phyloP scores from a whole-genome alignment of 805 yeast species.

The Candida ovalis region DNA sequence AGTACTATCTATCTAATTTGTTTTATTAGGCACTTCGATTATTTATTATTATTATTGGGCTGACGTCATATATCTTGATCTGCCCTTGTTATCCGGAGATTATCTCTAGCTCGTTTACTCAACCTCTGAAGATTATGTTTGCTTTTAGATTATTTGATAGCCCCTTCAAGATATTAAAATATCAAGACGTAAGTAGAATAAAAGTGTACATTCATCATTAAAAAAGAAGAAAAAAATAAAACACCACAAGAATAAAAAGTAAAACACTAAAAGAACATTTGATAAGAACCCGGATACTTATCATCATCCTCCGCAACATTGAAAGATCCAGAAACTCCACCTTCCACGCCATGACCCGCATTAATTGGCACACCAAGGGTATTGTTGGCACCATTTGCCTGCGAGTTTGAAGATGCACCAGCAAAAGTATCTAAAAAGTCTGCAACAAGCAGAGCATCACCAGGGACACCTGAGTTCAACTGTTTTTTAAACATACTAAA shows the following conservation, averaged over 20 bases:
- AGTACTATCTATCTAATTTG: background rate
- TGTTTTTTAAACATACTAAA: background rate
- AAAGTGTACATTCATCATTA: background rate
- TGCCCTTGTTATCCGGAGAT: background rate
- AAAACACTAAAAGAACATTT: constrained; percentile 3
- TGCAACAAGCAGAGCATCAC: background rate
- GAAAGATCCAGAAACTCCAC: background rate
- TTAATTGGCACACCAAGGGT: background rate
- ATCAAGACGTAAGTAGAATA: background rate
- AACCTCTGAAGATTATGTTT: too few species aligned
- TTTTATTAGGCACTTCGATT: background rate
- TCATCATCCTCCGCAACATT: background rate
- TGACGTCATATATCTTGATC: background rate
- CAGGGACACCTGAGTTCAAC: background rate
- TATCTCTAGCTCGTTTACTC: too few species aligned
- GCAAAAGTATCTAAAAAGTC: background rate
- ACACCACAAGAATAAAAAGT: background rate
- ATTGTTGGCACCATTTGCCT: background rate
- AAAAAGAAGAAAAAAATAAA: background rate
- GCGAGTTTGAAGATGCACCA: background rate
- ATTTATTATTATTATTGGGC: background rate
- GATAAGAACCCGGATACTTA: constrained; percentile 1
- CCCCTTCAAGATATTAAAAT: too few species aligned
- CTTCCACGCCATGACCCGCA: background rate
- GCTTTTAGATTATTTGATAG: too few species aligned